phyloP scores from a whole-genome alignment of 306 rosid genomes.

The Cucurbita pepo region DNA sequence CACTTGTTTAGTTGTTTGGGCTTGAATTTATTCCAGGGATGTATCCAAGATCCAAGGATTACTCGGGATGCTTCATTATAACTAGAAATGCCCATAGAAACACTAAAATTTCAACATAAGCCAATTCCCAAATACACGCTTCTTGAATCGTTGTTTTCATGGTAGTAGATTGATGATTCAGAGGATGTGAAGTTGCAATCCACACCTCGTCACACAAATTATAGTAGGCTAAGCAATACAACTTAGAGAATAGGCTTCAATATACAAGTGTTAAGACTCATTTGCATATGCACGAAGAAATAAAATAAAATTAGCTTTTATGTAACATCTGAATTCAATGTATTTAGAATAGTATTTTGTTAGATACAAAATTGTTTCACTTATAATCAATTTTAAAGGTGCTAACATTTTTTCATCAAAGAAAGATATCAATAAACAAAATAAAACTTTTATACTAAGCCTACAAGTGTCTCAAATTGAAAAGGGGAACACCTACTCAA shows the following conservation, averaged over 20 bases:
- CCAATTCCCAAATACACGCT: background rate
- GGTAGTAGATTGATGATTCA: background rate
- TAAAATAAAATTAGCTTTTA: background rate
- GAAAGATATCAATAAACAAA: background rate
- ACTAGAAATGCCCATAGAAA: background rate
- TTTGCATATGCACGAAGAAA: background rate
- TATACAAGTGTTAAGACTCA: background rate
- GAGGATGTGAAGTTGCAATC: background rate
- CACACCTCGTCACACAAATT: background rate
- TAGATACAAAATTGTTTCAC: background rate
- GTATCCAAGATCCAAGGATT: no score
- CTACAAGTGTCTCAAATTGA: conserved; percentile 4
- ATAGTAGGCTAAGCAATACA: background rate
- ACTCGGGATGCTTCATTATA: background rate
- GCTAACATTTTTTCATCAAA: background rate
- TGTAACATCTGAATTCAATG: background rate
- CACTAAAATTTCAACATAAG: background rate
- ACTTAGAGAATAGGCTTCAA: background rate
- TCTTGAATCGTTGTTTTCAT: background rate
- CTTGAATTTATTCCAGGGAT: no score
- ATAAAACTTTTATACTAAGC: background rate
- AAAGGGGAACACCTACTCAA: conserved; percentile 85
- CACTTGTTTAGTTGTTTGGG: no score
- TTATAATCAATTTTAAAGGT: background rate
- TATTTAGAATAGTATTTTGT: background rate